Evolutionary conservation across 2,329 filamentous ascomycete species (phyloP).

Genomic region (Colletotrichum sp.): DNA sequence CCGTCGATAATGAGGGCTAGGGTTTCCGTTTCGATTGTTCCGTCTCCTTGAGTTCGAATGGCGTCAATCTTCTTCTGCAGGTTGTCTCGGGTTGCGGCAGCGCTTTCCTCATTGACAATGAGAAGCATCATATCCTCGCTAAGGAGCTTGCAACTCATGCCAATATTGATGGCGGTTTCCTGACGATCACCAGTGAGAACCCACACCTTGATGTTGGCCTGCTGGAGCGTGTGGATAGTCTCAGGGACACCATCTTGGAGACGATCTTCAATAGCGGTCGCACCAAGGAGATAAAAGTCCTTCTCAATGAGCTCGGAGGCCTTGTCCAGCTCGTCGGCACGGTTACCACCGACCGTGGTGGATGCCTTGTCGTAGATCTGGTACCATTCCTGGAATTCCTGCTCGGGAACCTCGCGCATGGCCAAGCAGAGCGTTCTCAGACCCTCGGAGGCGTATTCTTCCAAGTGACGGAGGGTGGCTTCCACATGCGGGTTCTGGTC

Average conservation of each 20-base stretch:
- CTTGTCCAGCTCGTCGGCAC: constrained; percentile 95
- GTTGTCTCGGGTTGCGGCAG: constrained; percentile 82
- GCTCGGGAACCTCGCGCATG: constrained; percentile 89
- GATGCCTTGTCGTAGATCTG: constrained; percentile 85
- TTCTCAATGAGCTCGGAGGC: constrained; percentile 94
- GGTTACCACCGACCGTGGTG: constrained; percentile 90
- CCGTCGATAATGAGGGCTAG: constrained; percentile 95
- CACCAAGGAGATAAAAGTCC: constrained; percentile 88
- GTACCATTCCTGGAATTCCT: constrained; percentile 88
- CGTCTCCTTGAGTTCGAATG: constrained; percentile 81
- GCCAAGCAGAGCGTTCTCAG: constrained; percentile 93
- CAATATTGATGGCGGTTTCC: constrained; percentile 99
- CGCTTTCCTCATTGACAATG: constrained; percentile 90
- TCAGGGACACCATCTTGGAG: constrained; percentile 97
- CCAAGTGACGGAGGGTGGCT: constrained; percentile 89
- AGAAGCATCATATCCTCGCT: constrained; percentile 98
- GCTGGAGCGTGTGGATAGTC: constrained; percentile 95
- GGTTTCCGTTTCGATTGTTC: constrained; percentile 80
- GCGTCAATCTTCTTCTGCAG: constrained; percentile 93
- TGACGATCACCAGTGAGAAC: constrained; percentile 96
- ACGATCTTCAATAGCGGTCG: constrained; percentile 96
- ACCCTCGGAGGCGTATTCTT: constrained; percentile 97
- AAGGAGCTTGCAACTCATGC: constrained; percentile 98
- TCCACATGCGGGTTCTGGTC: constrained; percentile 87
- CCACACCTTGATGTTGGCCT: constrained; percentile 98